Percentiles rank a stretch among this genome's conserved stretches.
These are phyloP conservation scores for Ensete glaucum DNA, from an alignment of 176 grass and related monocot genomes.

Conservation along the genomic window DNA sequence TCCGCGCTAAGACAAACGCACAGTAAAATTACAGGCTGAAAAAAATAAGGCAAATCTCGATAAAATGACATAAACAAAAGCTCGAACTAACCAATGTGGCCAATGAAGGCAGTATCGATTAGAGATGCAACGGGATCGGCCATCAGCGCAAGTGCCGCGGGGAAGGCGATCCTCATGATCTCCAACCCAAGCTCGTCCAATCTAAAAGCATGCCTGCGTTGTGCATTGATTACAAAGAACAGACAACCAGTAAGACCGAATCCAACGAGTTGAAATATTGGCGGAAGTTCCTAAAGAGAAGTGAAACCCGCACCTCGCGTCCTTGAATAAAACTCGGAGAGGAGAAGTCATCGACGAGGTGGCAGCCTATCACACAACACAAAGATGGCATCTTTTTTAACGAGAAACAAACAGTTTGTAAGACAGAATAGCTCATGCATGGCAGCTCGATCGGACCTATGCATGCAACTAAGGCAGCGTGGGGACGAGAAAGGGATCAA, in stretches of 20 bases:
- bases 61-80: not conserved
- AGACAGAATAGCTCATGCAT: not conserved
- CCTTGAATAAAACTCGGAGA: constrained; percentile 6
- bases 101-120: constrained; percentile 40
- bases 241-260: not conserved
- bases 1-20: too few relatives aligned
- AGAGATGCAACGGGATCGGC: constrained; percentile 44
- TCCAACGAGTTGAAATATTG: not conserved
- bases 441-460: not conserved
- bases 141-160: constrained; percentile 35
- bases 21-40: too few relatives aligned
- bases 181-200: constrained; percentile 37
- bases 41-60: not conserved
- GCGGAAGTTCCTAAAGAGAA: not conserved
- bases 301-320: not conserved
- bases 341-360: constrained; percentile 2
- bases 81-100: constrained; percentile 21
- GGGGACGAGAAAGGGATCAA: too few relatives aligned
- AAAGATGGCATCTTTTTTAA: not conserved
- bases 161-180: constrained; percentile 36
- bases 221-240: not conserved
- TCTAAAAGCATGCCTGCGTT: constrained; percentile 30
- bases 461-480: not conserved
- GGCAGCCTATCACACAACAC: not conserved
- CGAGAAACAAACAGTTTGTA: not conserved